These are phyloP conservation scores for Heracleum sosnowskyi DNA, from an alignment of 129 eudicot species.

Conservation along the genomic window DNA sequence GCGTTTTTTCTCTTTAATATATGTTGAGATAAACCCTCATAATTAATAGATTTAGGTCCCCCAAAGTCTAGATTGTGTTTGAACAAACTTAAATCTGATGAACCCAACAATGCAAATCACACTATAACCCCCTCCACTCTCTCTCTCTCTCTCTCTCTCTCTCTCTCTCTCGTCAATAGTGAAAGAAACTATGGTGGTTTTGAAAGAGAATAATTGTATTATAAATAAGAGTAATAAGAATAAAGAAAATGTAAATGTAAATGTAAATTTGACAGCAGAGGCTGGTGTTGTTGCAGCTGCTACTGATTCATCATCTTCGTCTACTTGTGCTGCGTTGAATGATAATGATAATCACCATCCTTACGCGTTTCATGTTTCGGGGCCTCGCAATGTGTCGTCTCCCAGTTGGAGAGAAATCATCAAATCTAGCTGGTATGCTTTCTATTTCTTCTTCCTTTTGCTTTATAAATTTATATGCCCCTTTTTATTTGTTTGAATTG, in stretches of 20 bases:
- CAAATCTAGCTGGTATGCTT: conserved; percentile 72
- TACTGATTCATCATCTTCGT: neutral
- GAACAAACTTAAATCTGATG: neutral
- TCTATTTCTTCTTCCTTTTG: neutral
- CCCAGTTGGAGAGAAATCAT: conserved; percentile 88
- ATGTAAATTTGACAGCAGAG: neutral
- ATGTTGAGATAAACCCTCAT: neutral
- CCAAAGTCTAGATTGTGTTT: neutral
- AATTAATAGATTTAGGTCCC: neutral
- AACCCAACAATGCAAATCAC: neutral
- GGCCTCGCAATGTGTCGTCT: conserved; percentile 82
- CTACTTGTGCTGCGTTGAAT: neutral
- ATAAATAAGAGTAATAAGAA: neutral
- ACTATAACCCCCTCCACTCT: too few species aligned
- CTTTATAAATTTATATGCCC: neutral
- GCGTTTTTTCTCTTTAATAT: neutral
- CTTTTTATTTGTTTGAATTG: neutral
- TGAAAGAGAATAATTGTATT: neutral
- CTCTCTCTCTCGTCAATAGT: too few species aligned
- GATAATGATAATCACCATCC: conserved; percentile 36
- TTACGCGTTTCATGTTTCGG: conserved; percentile 85
- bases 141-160: too few species aligned
- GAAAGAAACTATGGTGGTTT: neutral
- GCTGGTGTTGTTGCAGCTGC: neutral
- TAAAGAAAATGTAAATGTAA: neutral